Conservation (phyloP, 2,329 filamentous ascomycete species). For the Neonectria ditissima region DNA sequence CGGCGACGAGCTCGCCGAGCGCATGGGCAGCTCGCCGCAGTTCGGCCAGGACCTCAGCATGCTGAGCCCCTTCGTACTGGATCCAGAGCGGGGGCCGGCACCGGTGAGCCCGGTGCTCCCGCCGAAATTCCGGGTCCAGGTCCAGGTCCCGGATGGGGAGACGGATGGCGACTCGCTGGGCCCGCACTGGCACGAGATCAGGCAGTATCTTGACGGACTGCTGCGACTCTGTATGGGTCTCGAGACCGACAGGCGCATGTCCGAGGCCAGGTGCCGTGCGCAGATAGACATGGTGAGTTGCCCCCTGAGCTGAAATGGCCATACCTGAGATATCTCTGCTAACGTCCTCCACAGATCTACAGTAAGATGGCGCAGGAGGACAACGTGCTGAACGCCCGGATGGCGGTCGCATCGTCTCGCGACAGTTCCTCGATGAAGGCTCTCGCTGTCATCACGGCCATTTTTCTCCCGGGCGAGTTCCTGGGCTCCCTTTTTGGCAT, state of each 20-base stretch:
- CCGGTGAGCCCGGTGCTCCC: constrained; percentile 44
- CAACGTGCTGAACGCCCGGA: constrained; percentile 58
- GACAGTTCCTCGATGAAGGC: constrained; percentile 63
- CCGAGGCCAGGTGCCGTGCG: constrained; percentile 59
- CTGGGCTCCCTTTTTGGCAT: constrained; percentile 60
- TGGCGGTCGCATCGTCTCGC: constrained; percentile 54
- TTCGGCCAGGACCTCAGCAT: constrained; percentile 42
- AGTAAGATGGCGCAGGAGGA: constrained; percentile 63
- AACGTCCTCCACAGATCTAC: constrained; percentile 53
- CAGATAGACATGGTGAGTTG: constrained; percentile 59
- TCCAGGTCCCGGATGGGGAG: constrained; percentile 32
- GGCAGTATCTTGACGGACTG: constrained; percentile 59
- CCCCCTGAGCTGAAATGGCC: no score
- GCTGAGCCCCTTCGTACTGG: constrained; percentile 41
- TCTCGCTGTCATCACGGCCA: constrained; percentile 59
- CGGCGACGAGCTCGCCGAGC: constrained; percentile 56
- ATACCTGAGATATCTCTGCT: constrained; percentile 26
- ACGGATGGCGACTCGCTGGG: constrained; percentile 47
- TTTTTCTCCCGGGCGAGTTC: constrained; percentile 62
- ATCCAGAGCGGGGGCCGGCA: constrained; percentile 38
- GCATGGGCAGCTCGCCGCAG: constrained; percentile 39
- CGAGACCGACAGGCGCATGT: constrained; percentile 60
- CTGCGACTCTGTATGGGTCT: constrained; percentile 58
- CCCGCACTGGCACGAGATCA: constrained; percentile 59
- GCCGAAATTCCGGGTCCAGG: constrained; percentile 32